A percentile compares a stretch with the other conserved stretches of the same genome.
Evolutionary conservation across 345 rosid genomes (phyloP).

Genomic region (Eucalyptus cloeziana): DNA sequence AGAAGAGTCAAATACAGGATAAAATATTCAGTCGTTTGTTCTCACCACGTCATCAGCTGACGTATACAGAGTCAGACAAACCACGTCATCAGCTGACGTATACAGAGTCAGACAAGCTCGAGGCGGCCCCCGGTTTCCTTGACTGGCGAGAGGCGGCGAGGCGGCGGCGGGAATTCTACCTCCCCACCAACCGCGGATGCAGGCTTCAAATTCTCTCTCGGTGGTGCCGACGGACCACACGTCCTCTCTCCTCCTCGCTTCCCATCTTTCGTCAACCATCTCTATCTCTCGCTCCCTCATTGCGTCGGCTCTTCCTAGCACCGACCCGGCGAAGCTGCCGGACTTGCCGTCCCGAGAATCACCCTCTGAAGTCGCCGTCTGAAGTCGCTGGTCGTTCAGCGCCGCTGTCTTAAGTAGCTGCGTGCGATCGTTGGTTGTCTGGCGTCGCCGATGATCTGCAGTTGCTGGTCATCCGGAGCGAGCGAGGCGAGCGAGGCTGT

Average conservation of each 20-base stretch:
- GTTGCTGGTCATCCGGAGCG: not conserved
- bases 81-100: too few species aligned
- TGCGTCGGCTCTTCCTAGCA: not conserved
- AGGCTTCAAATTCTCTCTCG: not conserved
- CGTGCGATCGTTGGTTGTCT: not conserved
- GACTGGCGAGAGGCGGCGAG: not conserved
- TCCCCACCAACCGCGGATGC: too few species aligned
- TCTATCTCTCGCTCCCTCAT: not conserved
- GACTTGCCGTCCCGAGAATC: not conserved
- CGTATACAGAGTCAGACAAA: too few species aligned
- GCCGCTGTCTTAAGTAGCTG: not conserved
- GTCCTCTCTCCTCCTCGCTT: not conserved
- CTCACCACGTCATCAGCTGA: too few species aligned
- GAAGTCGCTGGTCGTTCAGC: not conserved
- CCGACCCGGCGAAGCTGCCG: not conserved
- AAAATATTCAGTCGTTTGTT: too few species aligned
- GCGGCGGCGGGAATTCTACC: too few species aligned
- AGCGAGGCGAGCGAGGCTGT: not conserved
- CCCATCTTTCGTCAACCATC: not conserved
- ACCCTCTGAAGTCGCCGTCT: not conserved
- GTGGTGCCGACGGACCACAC: not conserved
- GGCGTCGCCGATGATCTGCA: not conserved
- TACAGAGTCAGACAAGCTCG: not conserved
- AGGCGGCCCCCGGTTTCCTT: not conserved
- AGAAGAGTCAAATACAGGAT: not conserved